Conservation (phyloP, 495 filamentous ascomycete genomes). For the Cercophora newfieldiana region DNA sequence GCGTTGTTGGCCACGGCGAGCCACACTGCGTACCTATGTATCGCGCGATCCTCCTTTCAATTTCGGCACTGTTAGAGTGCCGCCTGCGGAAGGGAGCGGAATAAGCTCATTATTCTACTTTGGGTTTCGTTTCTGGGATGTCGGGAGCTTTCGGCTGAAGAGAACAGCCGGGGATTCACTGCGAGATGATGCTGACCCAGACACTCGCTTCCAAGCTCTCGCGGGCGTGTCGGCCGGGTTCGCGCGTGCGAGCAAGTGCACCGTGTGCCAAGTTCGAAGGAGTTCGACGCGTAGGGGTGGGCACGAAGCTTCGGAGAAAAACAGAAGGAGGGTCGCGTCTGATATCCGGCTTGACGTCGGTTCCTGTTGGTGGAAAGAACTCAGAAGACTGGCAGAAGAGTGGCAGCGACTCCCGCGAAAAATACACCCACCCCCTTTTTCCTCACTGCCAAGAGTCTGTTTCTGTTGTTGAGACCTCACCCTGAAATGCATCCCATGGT, state of each 20-base stretch:
- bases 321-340: background rate
- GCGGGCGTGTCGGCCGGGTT: background rate
- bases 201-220: background rate
- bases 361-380: background rate
- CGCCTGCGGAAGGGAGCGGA: conserved; percentile 9
- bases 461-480: background rate
- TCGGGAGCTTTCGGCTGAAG: conserved; percentile 3
- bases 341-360: background rate
- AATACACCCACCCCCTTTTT: background rate
- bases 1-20: background rate
- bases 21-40: background rate
- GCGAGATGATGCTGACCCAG: background rate
- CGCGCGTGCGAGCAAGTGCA: background rate
- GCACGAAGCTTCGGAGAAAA: background rate
- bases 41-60: conserved; percentile 7
- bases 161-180: background rate
- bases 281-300: background rate
- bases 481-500: background rate
- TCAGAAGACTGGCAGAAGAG: no score
- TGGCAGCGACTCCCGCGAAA: background rate
- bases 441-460: background rate
- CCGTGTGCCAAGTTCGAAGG: background rate
- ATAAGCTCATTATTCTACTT: background rate
- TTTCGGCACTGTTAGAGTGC: conserved; percentile 8
- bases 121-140: background rate